Evolutionary conservation across 2,329 filamentous ascomycete species (phyloP), one percentile per base, ranked within the genome.

Genomic region (Botryotinia narcissicola): DNA sequence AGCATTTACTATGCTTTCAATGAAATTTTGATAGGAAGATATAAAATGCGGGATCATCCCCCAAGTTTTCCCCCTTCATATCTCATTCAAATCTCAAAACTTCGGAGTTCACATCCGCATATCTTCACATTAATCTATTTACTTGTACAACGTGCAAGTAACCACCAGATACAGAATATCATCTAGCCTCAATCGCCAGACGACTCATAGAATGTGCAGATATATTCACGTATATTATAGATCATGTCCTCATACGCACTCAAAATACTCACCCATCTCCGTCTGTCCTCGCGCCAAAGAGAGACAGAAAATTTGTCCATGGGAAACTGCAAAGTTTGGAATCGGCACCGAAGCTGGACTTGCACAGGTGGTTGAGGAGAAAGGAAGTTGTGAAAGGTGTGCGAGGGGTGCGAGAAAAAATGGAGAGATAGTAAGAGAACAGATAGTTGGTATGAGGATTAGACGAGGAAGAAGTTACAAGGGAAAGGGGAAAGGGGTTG

Each of bases 371-470:
- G 29, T 59, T 35, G 57, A 35, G 6, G 29, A 32, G 12, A 59
- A 35, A 22, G 57, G 57, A 6, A 10, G 18, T 35, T 60, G 57
- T 35, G 57, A 35, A 2, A 20, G 0, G 3, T 60, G 57, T 60
- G 1, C 57, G 5, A 3, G 57, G 18, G 18, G 4, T 20, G 29
- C 16, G 3, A 12, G 18, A 35, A 35, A 22, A 8, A 2, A 0
- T 10, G 35, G 57, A 59, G 29, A 59, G 29, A 59, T 18, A 8
- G 29, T 35, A 0, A 35, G 29, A 35, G 57, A 35, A 35, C 29
- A 60, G 2, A 35, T 60, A 32, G 18, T 35, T 1, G 57, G 57
- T 12, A 60, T 60, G 29, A 32, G 29, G 3, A 22, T 60, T 22
- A 35, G 18, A 35, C 18, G 18, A 60, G 20, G 29, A 4, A 60